phyloP scores from a whole-genome alignment of 2,329 filamentous ascomycete genomes.

The Phoma sp. region DNA sequence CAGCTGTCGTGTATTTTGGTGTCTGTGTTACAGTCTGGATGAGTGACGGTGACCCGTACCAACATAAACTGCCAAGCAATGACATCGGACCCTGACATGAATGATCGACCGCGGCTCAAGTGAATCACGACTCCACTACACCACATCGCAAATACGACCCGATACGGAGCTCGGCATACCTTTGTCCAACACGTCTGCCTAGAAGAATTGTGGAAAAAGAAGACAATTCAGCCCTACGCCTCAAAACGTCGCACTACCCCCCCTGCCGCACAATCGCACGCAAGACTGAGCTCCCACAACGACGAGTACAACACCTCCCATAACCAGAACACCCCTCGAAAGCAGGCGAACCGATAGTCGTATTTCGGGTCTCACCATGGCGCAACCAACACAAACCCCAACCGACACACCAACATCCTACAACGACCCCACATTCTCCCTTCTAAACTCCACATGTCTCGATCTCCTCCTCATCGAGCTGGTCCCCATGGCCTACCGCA shows the following conservation, averaged over 20 bases:
- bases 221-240: background rate
- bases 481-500: slow-evolving; percentile 88
- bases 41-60: too few species aligned
- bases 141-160: background rate
- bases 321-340: too few species aligned
- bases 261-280: background rate
- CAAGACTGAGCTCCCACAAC: background rate
- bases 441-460: slow-evolving; percentile 83
- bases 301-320: background rate
- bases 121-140: background rate
- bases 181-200: background rate
- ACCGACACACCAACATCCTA: slow-evolving; percentile 45
- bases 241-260: background rate
- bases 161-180: background rate
- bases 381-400: slow-evolving; percentile 18
- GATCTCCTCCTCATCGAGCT: slow-evolving; percentile 97
- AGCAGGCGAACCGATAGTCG: too few species aligned
- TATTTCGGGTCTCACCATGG: slow-evolving; percentile 15
- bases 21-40: background rate
- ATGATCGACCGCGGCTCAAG: slow-evolving; percentile 15
- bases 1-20: slow-evolving; percentile 4
- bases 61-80: slow-evolving; percentile 9
- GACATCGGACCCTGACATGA: slow-evolving; percentile 17
- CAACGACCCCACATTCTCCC: slow-evolving; percentile 75
- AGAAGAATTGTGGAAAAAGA: background rate